Conservation (phyloP, 2,329 filamentous ascomycete genomes). For the Magnaporthiopsis rhizophila region DNA sequence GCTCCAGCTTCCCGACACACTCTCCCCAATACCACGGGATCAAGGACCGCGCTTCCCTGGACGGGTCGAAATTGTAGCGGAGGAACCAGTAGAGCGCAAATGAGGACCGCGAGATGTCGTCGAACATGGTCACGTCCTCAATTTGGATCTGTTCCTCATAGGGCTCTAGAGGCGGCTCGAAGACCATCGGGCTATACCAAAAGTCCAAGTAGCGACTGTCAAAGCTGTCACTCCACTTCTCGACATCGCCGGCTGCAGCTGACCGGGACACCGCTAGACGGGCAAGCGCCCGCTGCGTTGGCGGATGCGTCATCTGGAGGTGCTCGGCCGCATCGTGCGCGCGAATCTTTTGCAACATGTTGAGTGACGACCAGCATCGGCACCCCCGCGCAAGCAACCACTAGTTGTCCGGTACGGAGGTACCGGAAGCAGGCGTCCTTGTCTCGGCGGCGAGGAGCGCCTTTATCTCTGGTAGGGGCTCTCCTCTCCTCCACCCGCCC, state of each 20-base stretch:
- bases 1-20: background rate
- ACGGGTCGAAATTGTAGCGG: background rate
- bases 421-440: background rate
- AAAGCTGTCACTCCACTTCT: background rate
- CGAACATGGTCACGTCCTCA: background rate
- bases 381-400: constrained; percentile 7
- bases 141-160: background rate
- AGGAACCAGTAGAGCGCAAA: background rate
- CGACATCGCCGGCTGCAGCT: no score
- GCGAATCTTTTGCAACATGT: background rate
- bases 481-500: constrained; percentile 16
- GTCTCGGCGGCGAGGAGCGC: background rate
- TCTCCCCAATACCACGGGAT: constrained; percentile 3
- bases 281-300: constrained; percentile 1
- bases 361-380: background rate
- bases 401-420: constrained; percentile 1
- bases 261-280: background rate
- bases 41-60: background rate
- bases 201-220: background rate
- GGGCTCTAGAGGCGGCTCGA: background rate
- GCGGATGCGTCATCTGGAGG: background rate
- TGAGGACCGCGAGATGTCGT: background rate
- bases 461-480: background rate
- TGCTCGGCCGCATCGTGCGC: background rate
- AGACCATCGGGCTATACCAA: no score